Evolutionary conservation across 139 green algal genomes (phyloP).

Genomic region (Micromonas pusilla): DNA sequence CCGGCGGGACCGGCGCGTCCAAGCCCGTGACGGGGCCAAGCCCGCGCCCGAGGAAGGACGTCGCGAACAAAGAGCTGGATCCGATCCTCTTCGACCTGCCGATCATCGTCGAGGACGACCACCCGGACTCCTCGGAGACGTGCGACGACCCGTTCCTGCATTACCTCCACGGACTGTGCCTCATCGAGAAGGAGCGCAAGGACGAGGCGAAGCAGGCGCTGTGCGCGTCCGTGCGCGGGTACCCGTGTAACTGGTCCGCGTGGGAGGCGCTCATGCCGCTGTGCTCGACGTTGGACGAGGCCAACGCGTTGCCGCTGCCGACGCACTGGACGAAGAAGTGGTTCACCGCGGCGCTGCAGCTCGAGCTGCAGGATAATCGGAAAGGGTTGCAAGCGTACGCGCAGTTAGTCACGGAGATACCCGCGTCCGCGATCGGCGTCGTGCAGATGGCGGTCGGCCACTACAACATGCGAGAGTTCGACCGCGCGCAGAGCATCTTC

Average conservation of each 20-base stretch:
- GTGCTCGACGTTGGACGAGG: slow-evolving; percentile 18
- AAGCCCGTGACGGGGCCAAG: background rate
- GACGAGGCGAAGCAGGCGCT: slow-evolving; percentile 46
- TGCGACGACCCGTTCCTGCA: slow-evolving; percentile 44
- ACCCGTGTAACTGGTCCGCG: slow-evolving; percentile 85
- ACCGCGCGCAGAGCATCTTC: slow-evolving; percentile 72
- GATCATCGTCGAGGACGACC: background rate
- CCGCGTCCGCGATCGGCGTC: slow-evolving; percentile 57
- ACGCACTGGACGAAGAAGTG: slow-evolving; percentile 54
- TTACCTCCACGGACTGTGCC: slow-evolving; percentile 72
- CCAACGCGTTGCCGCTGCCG: slow-evolving; percentile 25
- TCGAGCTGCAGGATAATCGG: slow-evolving; percentile 72
- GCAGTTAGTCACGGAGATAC: slow-evolving; percentile 55
- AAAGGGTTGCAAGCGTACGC: slow-evolving; percentile 63
- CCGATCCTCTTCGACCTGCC: slow-evolving; percentile 27
- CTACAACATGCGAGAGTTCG: slow-evolving; percentile 84
- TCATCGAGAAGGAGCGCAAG: slow-evolving; percentile 46
- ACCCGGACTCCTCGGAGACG: background rate
- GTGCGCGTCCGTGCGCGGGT: slow-evolving; percentile 48
- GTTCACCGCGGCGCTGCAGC: slow-evolving; percentile 57
- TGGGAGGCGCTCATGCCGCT: slow-evolving; percentile 71
- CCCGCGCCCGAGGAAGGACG: slow-evolving; percentile 11
- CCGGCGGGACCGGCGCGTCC: too few relatives aligned
- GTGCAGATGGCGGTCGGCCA: slow-evolving; percentile 68
- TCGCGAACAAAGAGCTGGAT: slow-evolving; percentile 53